Conservation (phyloP, 2,329 filamentous ascomycete genomes). For the Cladosporium sp. region DNA sequence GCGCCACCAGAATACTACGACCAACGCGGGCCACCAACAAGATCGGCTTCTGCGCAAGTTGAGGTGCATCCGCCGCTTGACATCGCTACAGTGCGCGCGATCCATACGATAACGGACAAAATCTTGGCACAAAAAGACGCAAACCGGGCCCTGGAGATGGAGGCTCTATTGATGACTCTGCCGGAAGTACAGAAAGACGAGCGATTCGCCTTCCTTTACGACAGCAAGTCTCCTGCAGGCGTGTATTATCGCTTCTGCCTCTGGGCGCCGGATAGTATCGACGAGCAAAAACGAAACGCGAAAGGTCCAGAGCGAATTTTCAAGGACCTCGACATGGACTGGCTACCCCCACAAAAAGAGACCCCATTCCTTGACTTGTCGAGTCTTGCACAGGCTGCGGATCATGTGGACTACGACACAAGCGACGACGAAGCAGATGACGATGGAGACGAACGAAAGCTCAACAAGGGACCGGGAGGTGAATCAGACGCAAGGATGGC, state of each 20-base stretch:
- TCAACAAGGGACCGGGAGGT: slow-evolving; percentile 42
- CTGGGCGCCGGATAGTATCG: slow-evolving; percentile 58
- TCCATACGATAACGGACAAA: slow-evolving; percentile 83
- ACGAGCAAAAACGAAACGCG: slow-evolving; percentile 45
- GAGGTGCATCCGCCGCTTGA: slow-evolving; percentile 70
- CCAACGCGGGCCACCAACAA: slow-evolving; percentile 58
- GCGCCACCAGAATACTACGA: slow-evolving; percentile 74
- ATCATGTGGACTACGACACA: slow-evolving; percentile 81
- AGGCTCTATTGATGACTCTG: slow-evolving; percentile 86
- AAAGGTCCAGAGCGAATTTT: slow-evolving; percentile 44
- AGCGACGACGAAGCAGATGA: slow-evolving; percentile 78
- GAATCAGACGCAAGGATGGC: slow-evolving; percentile 36
- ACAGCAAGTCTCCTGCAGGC: slow-evolving; percentile 73
- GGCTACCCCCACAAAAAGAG: slow-evolving; percentile 71
- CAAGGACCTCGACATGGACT: slow-evolving; percentile 75
- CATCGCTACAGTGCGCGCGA: slow-evolving; percentile 74
- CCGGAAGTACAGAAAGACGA: slow-evolving; percentile 81
- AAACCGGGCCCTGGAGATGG: slow-evolving; percentile 71
- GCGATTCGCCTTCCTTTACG: slow-evolving; percentile 93
- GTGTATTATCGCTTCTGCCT: slow-evolving; percentile 92
- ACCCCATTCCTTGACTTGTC: slow-evolving; percentile 65
- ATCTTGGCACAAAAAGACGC: slow-evolving; percentile 63
- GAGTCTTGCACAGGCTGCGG: slow-evolving; percentile 73
- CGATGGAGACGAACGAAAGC: slow-evolving; percentile 48
- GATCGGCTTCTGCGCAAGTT: slow-evolving; percentile 38